A percentile compares a stretch with the other conserved stretches of the same genome.
phyloP scores from a whole-genome alignment of 495 filamentous ascomycete species.

The Diplogelasinospora grovesii region DNA sequence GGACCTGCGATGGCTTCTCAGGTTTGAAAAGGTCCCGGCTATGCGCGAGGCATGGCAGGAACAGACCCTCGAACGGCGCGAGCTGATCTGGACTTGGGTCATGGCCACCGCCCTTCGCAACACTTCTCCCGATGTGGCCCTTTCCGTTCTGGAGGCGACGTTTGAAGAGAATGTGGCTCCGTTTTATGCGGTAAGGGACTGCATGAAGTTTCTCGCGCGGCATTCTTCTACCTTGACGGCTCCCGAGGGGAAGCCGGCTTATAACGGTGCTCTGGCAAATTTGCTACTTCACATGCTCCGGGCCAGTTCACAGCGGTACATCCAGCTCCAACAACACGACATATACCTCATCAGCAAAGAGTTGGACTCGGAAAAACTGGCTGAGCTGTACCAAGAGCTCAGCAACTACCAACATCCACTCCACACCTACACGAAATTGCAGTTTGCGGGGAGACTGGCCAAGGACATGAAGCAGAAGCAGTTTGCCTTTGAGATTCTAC shows the following conservation, averaged over 20 bases:
- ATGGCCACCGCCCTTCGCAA: conserved; percentile 48
- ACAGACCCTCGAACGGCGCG: conserved; percentile 22
- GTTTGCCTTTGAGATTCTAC: conserved; percentile 19
- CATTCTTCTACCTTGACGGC: too few relatives aligned
- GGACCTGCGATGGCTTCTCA: conserved; percentile 6
- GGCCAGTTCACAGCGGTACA: conserved; percentile 8
- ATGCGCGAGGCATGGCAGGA: conserved; percentile 42
- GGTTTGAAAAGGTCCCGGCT: conserved; percentile 17
- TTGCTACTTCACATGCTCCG: conserved; percentile 11
- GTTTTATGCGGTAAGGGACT: conserved; percentile 46
- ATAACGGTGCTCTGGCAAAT: not conserved
- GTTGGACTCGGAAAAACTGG: conserved; percentile 10
- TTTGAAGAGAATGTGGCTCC: conserved; percentile 35
- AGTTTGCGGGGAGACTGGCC: conserved; percentile 30
- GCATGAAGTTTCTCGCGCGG: conserved; percentile 34
- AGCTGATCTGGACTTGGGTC: conserved; percentile 42
- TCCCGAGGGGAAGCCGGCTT: not conserved
- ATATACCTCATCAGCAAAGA: conserved; percentile 17
- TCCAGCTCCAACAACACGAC: conserved; percentile 23
- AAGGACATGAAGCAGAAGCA: conserved; percentile 15
- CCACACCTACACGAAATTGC: conserved; percentile 36
- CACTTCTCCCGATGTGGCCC: conserved; percentile 31
- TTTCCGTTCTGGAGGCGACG: conserved; percentile 46
- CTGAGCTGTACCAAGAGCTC: conserved; percentile 29
- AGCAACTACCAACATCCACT: conserved; percentile 24